phyloP scores from a whole-genome alignment of 2,329 filamentous ascomycete genomes.

The Didymella glomerata region DNA sequence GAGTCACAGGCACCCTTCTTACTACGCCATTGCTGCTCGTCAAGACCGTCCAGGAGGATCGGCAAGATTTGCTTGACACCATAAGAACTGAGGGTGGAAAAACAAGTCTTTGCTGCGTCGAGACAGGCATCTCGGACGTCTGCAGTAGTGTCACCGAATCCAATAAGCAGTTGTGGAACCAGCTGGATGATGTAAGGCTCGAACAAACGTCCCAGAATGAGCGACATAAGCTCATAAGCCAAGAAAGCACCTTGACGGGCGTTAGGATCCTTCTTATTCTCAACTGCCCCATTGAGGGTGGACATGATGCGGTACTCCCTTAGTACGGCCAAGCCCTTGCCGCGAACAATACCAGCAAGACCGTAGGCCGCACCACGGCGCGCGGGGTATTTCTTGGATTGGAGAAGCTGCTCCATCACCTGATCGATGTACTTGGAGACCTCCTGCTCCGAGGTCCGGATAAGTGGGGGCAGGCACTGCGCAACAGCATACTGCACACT shows the following conservation, averaged over 20 bases:
- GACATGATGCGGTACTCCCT: slow-evolving; percentile 87
- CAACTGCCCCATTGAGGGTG: slow-evolving; percentile 79
- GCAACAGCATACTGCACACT: slow-evolving; percentile 97
- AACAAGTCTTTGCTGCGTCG: slow-evolving; percentile 92
- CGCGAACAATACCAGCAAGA: slow-evolving; percentile 85
- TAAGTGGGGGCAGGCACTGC: slow-evolving; percentile 89
- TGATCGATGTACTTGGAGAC: slow-evolving; percentile 81
- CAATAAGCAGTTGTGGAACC: slow-evolving; percentile 85
- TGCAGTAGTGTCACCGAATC: slow-evolving; percentile 86
- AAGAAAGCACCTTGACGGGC: slow-evolving; percentile 88
- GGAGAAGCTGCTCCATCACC: slow-evolving; percentile 81
- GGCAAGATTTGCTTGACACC: slow-evolving; percentile 95
- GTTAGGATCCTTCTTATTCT: slow-evolving; percentile 92
- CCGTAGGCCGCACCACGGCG: slow-evolving; percentile 95
- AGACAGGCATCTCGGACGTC: slow-evolving; percentile 94
- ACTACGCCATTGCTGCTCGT: slow-evolving; percentile 96
- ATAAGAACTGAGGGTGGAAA: slow-evolving; percentile 90
- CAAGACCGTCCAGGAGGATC: slow-evolving; percentile 87
- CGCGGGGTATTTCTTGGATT: slow-evolving; percentile 89
- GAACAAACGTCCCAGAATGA: slow-evolving; percentile 85
- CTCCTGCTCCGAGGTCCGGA: slow-evolving; percentile 80
- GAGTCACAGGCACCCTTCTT: slow-evolving; percentile 98
- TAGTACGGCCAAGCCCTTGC: slow-evolving; percentile 83
- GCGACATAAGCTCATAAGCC: slow-evolving; percentile 88
- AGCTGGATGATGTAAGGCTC: slow-evolving; percentile 97